Evolutionary conservation across 352 stramenopile species (phyloP), one percentile per base, ranked within the genome.

Genomic region (Phytophthora megakarya): DNA sequence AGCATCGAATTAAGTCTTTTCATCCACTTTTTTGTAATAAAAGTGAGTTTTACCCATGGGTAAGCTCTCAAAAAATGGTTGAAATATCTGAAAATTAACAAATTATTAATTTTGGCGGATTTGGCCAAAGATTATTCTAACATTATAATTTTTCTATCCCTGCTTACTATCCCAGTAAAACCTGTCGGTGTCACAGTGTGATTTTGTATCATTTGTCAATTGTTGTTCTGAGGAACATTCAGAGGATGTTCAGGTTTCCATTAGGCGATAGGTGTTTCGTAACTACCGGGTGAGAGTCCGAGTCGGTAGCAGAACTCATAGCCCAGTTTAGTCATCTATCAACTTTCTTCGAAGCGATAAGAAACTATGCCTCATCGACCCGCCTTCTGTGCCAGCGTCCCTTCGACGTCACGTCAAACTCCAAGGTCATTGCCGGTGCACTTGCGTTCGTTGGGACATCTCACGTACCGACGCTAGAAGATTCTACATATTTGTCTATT

Each of bases 401-500:
- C 3, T 10, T 22, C 25, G 43, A 25, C 22, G 38, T 10, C 21
- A 50, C 38, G 43, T 21, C 43, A 5, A 38, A 25, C 11, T 8
- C 22, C 43, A 50, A 33, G 5, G 45, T 52, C 45, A 19, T 23
- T 28, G 1, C 45, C 16, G 7, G n/a, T 19, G 45, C 45, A 7
- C 12, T 57, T 1, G 35, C 37, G 0, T 57, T 57, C 3, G 33
- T 57, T 2, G 49, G 35, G 1, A 37, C 50, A 11, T 5, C 37
- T 5, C 50, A 61, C 16, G 52, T 61, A 28, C 40, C 40, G 12
- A 46, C 40, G 12, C 40, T 52, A 2, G 52, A 61, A 45, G 30
- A 19, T 5, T 51, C 52, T 21, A 37, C 42, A 4, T 61, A 61
- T 19, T 16, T 61, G 26, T 32, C 19, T 13, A 18, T 61, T 25